Conservation (phyloP, 2,329 filamentous ascomycete genomes). For the Fusarium xyrophilum region DNA sequence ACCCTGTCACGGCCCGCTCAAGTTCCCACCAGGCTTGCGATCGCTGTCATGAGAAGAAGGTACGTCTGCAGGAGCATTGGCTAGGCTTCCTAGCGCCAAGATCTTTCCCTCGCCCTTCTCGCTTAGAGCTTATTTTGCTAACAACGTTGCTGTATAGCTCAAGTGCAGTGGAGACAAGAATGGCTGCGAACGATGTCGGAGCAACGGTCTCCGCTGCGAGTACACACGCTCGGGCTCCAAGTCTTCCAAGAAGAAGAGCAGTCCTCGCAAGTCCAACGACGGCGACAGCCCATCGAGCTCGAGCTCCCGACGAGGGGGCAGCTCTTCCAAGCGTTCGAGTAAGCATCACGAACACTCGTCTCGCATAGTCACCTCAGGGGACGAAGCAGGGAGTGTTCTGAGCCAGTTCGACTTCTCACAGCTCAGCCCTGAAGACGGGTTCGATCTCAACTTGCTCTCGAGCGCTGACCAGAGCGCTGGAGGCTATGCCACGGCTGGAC, state of each 20-base stretch:
- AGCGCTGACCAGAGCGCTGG: constrained; percentile 29
- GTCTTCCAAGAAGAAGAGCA: constrained; percentile 42
- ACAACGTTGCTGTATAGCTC: constrained; percentile 39
- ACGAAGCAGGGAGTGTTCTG: constrained; percentile 37
- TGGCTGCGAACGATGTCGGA: constrained; percentile 48
- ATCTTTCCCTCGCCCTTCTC: background rate
- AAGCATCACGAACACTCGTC: constrained; percentile 34
- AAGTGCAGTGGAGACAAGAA: constrained; percentile 50
- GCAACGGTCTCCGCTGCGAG: constrained; percentile 44
- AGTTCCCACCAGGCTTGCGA: constrained; percentile 51
- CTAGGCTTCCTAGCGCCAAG: constrained; percentile 1
- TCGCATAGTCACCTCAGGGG: constrained; percentile 20
- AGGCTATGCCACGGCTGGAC: constrained; percentile 36
- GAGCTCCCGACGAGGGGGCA: constrained; percentile 25
- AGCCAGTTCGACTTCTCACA: constrained; percentile 41
- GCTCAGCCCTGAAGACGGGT: constrained; percentile 44
- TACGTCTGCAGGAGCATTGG: constrained; percentile 15
- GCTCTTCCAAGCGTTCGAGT: constrained; percentile 35
- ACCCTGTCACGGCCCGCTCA: constrained; percentile 49
- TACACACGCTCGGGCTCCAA: constrained; percentile 47
- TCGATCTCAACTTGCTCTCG: constrained; percentile 40
- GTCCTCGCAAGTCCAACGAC: constrained; percentile 34
- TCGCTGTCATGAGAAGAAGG: constrained; percentile 51
- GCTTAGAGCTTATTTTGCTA: constrained; percentile 9
- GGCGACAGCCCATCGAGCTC: constrained; percentile 33